Evolutionary conservation across 768 basidiomycete genomes (phyloP).

Genomic region (Rhodotorula babjevae): DNA sequence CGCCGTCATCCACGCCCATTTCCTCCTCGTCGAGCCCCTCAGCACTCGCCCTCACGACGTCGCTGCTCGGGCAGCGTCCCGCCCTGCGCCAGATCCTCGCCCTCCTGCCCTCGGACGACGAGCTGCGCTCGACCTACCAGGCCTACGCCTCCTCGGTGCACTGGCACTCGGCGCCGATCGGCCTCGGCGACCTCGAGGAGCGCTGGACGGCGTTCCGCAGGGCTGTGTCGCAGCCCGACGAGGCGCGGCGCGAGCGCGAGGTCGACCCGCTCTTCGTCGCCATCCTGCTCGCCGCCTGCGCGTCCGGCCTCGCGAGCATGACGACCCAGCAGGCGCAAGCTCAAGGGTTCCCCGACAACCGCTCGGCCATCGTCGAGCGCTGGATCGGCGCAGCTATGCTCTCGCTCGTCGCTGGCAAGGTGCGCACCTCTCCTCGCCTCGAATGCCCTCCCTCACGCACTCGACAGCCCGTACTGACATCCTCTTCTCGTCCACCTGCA

Average conservation of each 20-base stretch:
- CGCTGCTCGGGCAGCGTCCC: background rate
- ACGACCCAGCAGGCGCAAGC: background rate
- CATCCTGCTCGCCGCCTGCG: slow-evolving; percentile 1
- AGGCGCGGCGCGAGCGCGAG: background rate
- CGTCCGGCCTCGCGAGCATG: slow-evolving; percentile 25
- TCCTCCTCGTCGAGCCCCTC: background rate
- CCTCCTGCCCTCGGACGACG: slow-evolving; percentile 1
- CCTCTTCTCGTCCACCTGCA: background rate
- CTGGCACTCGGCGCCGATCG: background rate
- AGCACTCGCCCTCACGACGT: background rate
- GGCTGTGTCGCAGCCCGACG: background rate
- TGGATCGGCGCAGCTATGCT: slow-evolving; percentile 9
- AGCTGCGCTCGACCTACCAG: background rate
- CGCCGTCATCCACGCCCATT: background rate
- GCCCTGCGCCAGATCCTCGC: slow-evolving; percentile 2
- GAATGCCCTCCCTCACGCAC: no score
- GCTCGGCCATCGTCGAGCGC: background rate
- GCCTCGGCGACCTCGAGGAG: background rate
- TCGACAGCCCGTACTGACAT: background rate
- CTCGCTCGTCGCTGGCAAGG: background rate
- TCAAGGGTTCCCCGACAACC: slow-evolving; percentile 7
- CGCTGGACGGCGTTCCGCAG: background rate
- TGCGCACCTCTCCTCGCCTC: background rate
- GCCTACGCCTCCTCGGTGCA: slow-evolving; percentile 7
- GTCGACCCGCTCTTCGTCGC: slow-evolving; percentile 20